Conservation (phyloP, 2,329 filamentous ascomycete species). For the Arthrobotrys conoides region DNA sequence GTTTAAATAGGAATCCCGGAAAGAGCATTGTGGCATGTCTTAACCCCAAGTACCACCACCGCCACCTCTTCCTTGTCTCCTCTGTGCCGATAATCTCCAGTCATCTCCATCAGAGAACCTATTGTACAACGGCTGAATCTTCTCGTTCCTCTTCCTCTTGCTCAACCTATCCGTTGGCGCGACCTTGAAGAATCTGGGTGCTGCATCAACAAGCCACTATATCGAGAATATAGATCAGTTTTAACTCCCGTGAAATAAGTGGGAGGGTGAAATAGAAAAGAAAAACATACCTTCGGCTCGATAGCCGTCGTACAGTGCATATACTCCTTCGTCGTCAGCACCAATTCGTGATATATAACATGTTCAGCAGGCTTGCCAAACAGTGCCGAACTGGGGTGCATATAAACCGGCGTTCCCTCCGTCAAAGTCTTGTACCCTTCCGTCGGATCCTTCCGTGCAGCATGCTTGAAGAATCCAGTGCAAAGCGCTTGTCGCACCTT, state of each 20-base stretch:
- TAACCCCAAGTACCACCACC: constrained; percentile 87
- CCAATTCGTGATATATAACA: constrained; percentile 91
- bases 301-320: constrained; percentile 96
- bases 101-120: constrained; percentile 93
- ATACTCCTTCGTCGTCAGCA: constrained; percentile 96
- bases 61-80: constrained; percentile 84
- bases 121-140: constrained; percentile 95
- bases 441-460: constrained; percentile 92
- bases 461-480: constrained; percentile 94
- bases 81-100: constrained; percentile 92
- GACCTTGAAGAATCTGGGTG: constrained; percentile 99
- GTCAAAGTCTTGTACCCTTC: constrained; percentile 98
- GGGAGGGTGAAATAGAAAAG: neutral
- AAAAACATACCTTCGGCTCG: constrained; percentile 80
- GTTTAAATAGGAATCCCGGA: neutral
- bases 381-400: constrained; percentile 90
- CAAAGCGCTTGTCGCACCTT: constrained; percentile 91
- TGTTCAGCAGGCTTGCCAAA: constrained; percentile 97
- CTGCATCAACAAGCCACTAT: constrained; percentile 86
- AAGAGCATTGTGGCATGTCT: neutral
- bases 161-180: constrained; percentile 87
- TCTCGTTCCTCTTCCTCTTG: constrained; percentile 92
- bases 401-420: constrained; percentile 92
- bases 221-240: constrained; percentile 25
- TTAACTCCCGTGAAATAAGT: neutral